These are phyloP conservation scores for Aureobasidium lini DNA, from an alignment of 2,329 filamentous ascomycete species.

Conservation along the genomic window DNA sequence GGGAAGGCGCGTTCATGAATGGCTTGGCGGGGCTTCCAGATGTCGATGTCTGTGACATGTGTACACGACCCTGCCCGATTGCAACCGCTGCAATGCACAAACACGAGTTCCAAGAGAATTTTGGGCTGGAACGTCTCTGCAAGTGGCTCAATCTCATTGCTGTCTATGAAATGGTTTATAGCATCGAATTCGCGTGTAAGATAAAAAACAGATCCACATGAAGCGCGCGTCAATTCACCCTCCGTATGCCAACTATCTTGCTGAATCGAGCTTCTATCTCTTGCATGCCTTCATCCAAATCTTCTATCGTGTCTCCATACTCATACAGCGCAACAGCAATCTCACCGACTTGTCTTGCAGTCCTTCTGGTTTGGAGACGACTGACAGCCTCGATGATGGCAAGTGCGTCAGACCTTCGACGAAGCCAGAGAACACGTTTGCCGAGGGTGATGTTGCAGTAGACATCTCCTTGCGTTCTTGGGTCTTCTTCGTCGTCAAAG, in stretches of 20 bases:
- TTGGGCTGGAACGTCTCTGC: too few species aligned
- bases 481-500: conserved; percentile 26
- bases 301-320: conserved; percentile 20
- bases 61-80: too few species aligned
- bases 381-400: conserved; percentile 29
- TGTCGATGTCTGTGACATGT: too few species aligned
- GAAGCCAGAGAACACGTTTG: conserved; percentile 32
- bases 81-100: too few species aligned
- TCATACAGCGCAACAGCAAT: conserved; percentile 26
- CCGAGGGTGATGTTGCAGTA: conserved; percentile 30
- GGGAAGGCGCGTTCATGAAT: not conserved
- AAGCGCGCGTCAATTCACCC: conserved; percentile 16
- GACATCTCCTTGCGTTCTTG: conserved; percentile 23
- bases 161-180: too few species aligned
- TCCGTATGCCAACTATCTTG: conserved; percentile 26
- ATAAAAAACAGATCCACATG: not conserved
- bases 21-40: not conserved
- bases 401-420: conserved; percentile 29
- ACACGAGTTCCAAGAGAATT: too few species aligned
- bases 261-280: conserved; percentile 25
- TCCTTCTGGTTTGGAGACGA: conserved; percentile 33
- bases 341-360: conserved; percentile 28
- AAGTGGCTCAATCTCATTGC: too few species aligned
- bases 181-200: too few species aligned
- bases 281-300: conserved; percentile 21